Base-by-base conservation (phyloP, 2,329 filamentous ascomycete genomes). In the Paracoccidioides brasiliensis region DNA sequence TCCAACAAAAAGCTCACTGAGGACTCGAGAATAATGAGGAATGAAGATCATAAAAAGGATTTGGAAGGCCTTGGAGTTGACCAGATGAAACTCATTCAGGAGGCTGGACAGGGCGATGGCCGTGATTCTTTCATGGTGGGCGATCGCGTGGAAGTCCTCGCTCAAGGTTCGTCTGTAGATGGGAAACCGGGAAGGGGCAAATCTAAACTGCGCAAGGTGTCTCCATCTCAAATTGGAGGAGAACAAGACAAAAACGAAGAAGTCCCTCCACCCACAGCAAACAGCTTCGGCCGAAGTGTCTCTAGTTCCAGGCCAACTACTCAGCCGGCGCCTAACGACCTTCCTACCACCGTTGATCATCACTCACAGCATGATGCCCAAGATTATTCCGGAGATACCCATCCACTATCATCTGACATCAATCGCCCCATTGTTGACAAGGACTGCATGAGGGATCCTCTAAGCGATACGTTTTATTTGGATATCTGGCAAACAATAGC, bases 401-500 rank as follows among this genome's bases (percentile, higher is more conserved):
- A 78, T 54, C 73, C 77, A 9, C 66, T 80, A 5, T 64, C 77
- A 12, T 67, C 83, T 7, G 88, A 93, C 56, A 83, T 97, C 63
- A 80, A 81, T 56, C 80, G 79, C 22, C 88, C 89, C 0, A 74
- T 80, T 38, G 80, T 98, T 32, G 83, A 88, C 59, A 88, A 90
- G 63, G 87, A 97, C 67, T 97, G 91, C 72, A 98, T 98, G 90
- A 81, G 79, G 14, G 93, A 98, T 70, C 93, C 94, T 0, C 73
- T 98, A 43, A 84, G 85, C 56, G 80, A 88, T 54, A 75, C 79
- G 1, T 98, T 98, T 71, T 87, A 88, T 67, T 81, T 93, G 48
- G 87, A 95, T 59, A 83, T 88, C 1, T 98, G 94, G 94, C 84
- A 85, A 61, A 79, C 83, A 15, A 83, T 90, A 54, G 93, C 93